A percentile compares a stretch with the other conserved stretches of the same genome.
Evolutionary conservation across 257 asterid genomes (phyloP).

Genomic region (Orobanche coerulescens): DNA sequence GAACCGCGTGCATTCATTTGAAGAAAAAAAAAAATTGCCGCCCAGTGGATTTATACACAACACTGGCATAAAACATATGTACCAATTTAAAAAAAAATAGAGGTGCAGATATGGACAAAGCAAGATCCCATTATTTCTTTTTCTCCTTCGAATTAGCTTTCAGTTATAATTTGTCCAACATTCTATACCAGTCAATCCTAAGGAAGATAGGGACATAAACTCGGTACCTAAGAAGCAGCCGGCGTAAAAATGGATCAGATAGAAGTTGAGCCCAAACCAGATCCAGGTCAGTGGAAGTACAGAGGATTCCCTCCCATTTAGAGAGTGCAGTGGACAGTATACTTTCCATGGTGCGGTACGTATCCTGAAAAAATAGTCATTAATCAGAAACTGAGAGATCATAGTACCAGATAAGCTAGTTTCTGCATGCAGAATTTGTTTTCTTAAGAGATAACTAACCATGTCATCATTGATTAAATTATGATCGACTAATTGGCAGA

Average conservation of each 20-base stretch:
- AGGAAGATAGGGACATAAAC: slow-evolving; percentile 14
- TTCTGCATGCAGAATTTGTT: slow-evolving; percentile 1
- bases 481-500: slow-evolving; percentile 75
- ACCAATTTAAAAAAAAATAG: neutral
- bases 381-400: slow-evolving; percentile 16
- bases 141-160: slow-evolving; percentile 6
- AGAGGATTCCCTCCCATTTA: slow-evolving; percentile 85
- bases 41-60: too few relatives aligned
- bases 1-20: neutral
- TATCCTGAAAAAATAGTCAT: slow-evolving; percentile 44
- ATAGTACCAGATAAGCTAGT: slow-evolving; percentile 1
- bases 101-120: slow-evolving; percentile 2
- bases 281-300: slow-evolving; percentile 68
- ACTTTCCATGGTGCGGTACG: slow-evolving; percentile 38
- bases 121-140: neutral
- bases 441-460: slow-evolving; percentile 37
- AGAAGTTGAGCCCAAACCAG: slow-evolving; percentile 93
- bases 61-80: too few relatives aligned
- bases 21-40: neutral
- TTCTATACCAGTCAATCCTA: neutral
- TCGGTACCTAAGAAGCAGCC: slow-evolving; percentile 76
- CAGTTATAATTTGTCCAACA: neutral
- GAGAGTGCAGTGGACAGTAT: slow-evolving; percentile 69
- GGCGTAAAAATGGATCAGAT: slow-evolving; percentile 75
- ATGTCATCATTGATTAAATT: slow-evolving; percentile 37